Base-by-base conservation (phyloP, 164 flowering plant species). In the Echeveria elegans region DNA sequence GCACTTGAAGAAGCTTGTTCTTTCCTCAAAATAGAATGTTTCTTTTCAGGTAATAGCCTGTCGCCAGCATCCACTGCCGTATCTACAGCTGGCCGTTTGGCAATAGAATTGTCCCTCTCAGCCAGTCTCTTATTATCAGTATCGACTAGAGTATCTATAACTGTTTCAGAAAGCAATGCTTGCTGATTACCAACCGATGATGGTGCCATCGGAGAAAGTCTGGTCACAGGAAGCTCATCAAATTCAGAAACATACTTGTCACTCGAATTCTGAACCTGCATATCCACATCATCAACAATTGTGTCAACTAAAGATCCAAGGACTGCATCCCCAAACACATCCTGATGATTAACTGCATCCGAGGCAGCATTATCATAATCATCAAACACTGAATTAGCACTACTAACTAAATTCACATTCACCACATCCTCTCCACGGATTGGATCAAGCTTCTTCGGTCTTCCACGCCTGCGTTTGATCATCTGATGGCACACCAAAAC, bases 401-500 rank as follows among this genome's bases (percentile, higher is more conserved):
- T 56, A 28, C 16, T 56, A 26, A 15, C 61, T 26, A 28, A 6
- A 28, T 56, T 56, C 30, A 16, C 19, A 24, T 28, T 12, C 61
- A 3, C 61, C 18, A 11, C 31, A 56, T 56, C 61, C 32, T 56
- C 61, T 3, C 61, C 61, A 28, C 61, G 61, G 11, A 56, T 28
- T 19, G 61, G 61, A 28, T 56, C 61, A 56, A 56, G 61, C 61
- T 56, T 56, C 23, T 56, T 56, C 8, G 61, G 61, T 56, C 61
- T 56, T 28, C 61, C 61, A 14, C 61, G 61, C n/a, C 19, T 29
- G 16, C 32, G 61, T 56, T 56, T 56, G 12, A 56, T 56, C 61
- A 56, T 56, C 61, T 56, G 32, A 56, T 12, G 8, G 12, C 1
- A 56, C 60, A 56, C 31, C 7, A 11, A 15, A 14, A 53, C 23